Percentiles rank a stretch among this genome's conserved stretches.
Conservation (phyloP, 306 rosid genomes). For the Acmispon strigosus region DNA sequence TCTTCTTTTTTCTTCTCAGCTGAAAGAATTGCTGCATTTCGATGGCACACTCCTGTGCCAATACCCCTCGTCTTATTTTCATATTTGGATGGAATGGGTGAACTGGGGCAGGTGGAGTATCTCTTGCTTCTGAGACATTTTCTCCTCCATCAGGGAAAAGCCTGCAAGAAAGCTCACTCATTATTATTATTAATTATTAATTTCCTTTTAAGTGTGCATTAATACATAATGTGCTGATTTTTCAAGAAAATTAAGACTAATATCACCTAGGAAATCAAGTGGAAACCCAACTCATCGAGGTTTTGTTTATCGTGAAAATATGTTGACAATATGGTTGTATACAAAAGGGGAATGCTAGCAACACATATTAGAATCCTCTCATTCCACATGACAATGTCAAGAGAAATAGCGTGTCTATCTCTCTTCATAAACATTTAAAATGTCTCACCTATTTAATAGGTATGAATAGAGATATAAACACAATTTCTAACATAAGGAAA, state of each 20-base stretch:
- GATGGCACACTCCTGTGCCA: constrained; percentile 77
- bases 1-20: constrained; percentile 65
- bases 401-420: too few relatives aligned
- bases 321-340: neutral
- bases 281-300: neutral
- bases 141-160: constrained; percentile 71
- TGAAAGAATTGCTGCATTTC: constrained; percentile 92
- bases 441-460: too few relatives aligned
- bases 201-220: neutral
- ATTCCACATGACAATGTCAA: too few relatives aligned
- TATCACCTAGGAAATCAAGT: neutral
- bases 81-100: constrained; percentile 96
- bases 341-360: too few relatives aligned
- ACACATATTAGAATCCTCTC: too few relatives aligned
- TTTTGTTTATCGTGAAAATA: neutral
- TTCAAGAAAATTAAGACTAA: neutral
- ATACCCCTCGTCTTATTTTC: constrained; percentile 61
- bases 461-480: too few relatives aligned
- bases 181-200: neutral
- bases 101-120: constrained; percentile 62
- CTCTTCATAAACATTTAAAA: too few relatives aligned
- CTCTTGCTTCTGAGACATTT: constrained; percentile 37
- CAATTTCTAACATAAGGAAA: too few relatives aligned
- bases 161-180: constrained; percentile 34
- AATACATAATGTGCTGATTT: neutral